These are phyloP conservation scores for Penicillium sp. DNA, from an alignment of 2,329 filamentous ascomycete genomes.

Conservation along the genomic window DNA sequence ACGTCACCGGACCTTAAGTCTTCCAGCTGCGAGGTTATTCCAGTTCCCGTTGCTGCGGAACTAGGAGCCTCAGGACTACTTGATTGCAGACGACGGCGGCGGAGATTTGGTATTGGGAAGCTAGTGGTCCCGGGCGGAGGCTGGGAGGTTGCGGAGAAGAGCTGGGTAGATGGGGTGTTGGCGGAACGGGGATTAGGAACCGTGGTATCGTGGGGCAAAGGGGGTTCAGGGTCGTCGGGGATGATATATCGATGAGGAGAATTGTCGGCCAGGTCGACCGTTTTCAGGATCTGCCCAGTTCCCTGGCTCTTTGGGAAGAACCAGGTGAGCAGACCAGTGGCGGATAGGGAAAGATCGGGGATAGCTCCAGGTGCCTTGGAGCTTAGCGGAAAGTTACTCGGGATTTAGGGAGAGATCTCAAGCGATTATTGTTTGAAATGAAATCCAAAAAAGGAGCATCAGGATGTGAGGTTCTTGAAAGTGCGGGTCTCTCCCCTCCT, in stretches of 20 bases:
- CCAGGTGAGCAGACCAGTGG: constrained; percentile 44
- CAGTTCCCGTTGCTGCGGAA: constrained; percentile 18
- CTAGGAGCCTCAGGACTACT: constrained; percentile 29
- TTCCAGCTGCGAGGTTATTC: constrained; percentile 18
- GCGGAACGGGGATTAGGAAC: constrained; percentile 7
- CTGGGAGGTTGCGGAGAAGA: constrained; percentile 17
- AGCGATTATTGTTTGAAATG: not conserved
- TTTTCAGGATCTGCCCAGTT: constrained; percentile 43
- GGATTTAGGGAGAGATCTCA: not conserved
- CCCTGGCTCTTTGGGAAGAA: constrained; percentile 44
- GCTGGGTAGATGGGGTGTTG: constrained; percentile 1
- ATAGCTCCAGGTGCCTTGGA: constrained; percentile 7
- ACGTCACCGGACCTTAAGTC: constrained; percentile 27
- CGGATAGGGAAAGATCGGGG: constrained; percentile 28
- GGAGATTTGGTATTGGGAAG: constrained; percentile 9
- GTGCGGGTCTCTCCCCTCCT: not conserved
- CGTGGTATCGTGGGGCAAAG: constrained; percentile 49
- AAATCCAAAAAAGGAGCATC: not conserved
- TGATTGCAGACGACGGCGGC: constrained; percentile 33
- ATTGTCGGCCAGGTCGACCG: constrained; percentile 74
- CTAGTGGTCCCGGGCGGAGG: constrained; percentile 2
- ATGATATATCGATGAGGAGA: constrained; percentile 60
- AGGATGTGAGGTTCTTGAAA: not conserved
- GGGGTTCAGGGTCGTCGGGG: constrained; percentile 66
- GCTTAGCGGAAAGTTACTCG: not conserved